phyloP scores from a whole-genome alignment of 345 rosid species.

The Acer negundo region DNA sequence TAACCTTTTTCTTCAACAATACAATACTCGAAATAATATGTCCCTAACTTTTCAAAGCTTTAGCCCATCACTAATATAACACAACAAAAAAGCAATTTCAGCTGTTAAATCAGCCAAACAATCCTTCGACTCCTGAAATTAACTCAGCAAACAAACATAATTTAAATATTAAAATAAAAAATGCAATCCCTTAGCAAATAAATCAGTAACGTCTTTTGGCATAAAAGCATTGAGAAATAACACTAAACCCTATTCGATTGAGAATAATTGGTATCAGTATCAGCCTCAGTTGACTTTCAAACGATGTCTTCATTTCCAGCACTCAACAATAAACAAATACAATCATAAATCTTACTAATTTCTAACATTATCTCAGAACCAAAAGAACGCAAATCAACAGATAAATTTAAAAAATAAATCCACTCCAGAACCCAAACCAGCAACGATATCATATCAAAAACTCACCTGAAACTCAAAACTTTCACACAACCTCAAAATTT shows the following conservation, averaged over 20 bases:
- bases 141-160: not conserved
- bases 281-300: not conserved
- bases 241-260: not conserved
- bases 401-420: not conserved
- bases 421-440: not conserved
- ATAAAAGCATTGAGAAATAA: not conserved
- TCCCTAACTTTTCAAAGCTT: not conserved
- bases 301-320: not conserved
- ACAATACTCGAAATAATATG: constrained; percentile 2
- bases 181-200: not conserved
- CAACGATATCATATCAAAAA: not conserved
- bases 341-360: not conserved
- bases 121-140: not conserved
- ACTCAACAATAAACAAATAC: not conserved
- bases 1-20: not conserved
- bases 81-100: not conserved
- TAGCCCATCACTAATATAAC: not conserved
- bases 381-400: not conserved
- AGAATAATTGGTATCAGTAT: not conserved
- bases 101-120: not conserved
- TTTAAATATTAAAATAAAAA: too few relatives aligned
- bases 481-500: constrained; percentile 12
- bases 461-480: constrained; percentile 38
- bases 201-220: not conserved
- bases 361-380: not conserved